These are phyloP conservation scores for Pichia thaimueangensis DNA, from an alignment of 805 yeast genomes.

Conservation along the genomic window DNA sequence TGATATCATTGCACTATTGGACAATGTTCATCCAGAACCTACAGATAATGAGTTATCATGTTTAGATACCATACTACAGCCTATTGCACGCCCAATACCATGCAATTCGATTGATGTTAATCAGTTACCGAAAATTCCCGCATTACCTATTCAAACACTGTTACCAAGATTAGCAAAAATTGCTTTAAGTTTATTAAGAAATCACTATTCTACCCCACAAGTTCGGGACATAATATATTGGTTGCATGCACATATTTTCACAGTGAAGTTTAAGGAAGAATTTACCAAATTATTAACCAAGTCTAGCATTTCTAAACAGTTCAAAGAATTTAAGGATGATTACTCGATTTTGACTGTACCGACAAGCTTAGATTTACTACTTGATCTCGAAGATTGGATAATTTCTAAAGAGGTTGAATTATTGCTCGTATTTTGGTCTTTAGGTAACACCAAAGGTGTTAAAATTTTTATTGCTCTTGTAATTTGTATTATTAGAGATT, in stretches of 20 bases:
- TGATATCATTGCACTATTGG: not conserved
- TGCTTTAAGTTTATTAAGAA: not conserved
- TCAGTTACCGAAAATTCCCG: conserved; percentile 7
- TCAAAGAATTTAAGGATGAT: conserved; percentile 26
- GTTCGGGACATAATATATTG: conserved; percentile 17
- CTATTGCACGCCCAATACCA: conserved; percentile 5
- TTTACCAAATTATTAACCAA: conserved; percentile 19
- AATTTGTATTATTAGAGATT: conserved; percentile 37
- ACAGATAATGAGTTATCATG: conserved; percentile 1
- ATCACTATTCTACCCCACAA: conserved; percentile 7
- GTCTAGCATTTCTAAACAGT: conserved; percentile 15
- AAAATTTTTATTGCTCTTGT: conserved; percentile 30
- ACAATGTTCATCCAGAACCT: not conserved
- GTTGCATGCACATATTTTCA: conserved; percentile 19
- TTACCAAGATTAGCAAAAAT: conserved; percentile 1
- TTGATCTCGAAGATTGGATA: conserved; percentile 2
- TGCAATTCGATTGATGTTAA: conserved; percentile 3
- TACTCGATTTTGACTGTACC: conserved; percentile 8
- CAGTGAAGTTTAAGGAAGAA: conserved; percentile 19
- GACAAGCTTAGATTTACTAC: conserved; percentile 6
- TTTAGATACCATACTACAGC: conserved; percentile 3
- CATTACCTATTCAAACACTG: conserved; percentile 8
- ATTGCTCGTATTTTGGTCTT: conserved; percentile 21
- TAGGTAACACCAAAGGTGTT: conserved; percentile 5
- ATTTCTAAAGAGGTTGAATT: conserved; percentile 17